Percentiles rank a stretch among this genome's conserved stretches.
These are phyloP conservation scores for Fonsecaea pedrosoi DNA, from an alignment of 2,329 filamentous ascomycete genomes.

Conservation along the genomic window DNA sequence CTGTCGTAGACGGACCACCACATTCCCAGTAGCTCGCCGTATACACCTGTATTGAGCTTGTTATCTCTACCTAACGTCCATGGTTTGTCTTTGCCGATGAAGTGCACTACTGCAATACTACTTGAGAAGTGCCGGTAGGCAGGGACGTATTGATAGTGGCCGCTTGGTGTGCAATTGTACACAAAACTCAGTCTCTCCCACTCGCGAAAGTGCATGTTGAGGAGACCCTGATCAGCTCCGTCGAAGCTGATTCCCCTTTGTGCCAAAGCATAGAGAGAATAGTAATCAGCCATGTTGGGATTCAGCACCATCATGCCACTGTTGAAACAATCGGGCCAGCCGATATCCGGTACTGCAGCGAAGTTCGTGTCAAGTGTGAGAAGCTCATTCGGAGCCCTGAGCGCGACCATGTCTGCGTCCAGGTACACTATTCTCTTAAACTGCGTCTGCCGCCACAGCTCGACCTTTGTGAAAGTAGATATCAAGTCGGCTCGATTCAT, in stretches of 20 bases:
- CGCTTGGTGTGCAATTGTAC: conserved; percentile 96
- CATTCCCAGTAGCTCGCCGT: conserved; percentile 80
- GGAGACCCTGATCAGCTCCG: conserved; percentile 90
- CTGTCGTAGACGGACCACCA: conserved; percentile 97
- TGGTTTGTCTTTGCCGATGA: conserved; percentile 90
- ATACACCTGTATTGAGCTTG: conserved; percentile 65
- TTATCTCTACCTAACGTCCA: conserved; percentile 73
- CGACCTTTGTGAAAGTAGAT: conserved; percentile 95
- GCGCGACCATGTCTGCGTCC: conserved; percentile 90
- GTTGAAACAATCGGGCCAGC: conserved; percentile 98
- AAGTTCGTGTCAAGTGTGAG: conserved; percentile 70
- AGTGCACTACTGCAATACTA: conserved; percentile 88
- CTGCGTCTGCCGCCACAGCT: conserved; percentile 88
- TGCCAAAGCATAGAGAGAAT: conserved; percentile 82
- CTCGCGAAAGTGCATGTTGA: conserved; percentile 91
- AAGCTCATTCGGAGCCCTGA: conserved; percentile 90
- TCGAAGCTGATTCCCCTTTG: conserved; percentile 91
- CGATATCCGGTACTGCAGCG: conserved; percentile 86
- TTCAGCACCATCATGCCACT: conserved; percentile 93
- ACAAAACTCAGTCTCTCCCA: conserved; percentile 91
- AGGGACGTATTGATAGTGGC: conserved; percentile 95
- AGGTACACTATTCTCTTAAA: conserved; percentile 94
- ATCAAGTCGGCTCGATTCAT: conserved; percentile 92
- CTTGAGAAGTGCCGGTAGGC: conserved; percentile 93
- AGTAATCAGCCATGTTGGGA: conserved; percentile 86